Evolutionary conservation across 1,284 basidiomycete genomes (phyloP).

Genomic region (Agroathelia rolfsii): DNA sequence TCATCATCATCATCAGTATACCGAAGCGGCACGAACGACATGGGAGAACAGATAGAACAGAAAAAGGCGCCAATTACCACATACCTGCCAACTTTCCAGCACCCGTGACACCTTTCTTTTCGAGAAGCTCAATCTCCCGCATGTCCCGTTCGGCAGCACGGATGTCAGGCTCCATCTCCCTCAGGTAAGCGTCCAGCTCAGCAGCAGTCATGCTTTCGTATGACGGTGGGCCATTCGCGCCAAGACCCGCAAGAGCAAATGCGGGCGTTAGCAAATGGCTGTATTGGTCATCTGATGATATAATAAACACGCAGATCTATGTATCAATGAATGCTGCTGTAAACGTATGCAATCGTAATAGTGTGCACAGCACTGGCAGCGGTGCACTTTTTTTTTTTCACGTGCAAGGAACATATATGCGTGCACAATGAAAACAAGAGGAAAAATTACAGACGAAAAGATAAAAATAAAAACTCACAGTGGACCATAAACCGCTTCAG

Average conservation of each 20-base stretch:
- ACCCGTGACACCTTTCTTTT: conserved; percentile 57
- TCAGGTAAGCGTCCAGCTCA: conserved; percentile 59
- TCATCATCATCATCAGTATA: neutral
- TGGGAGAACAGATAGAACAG: conserved; percentile 2
- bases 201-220: conserved; percentile 54
- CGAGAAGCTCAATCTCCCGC: conserved; percentile 60
- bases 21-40: neutral
- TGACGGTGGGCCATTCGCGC: conserved; percentile 37
- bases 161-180: conserved; percentile 73
- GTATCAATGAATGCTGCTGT: neutral
- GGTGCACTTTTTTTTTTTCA: too few species aligned
- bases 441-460: neutral
- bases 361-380: too few species aligned
- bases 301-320: conserved; percentile 2
- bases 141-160: conserved; percentile 71
- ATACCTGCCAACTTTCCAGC: conserved; percentile 60
- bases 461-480: conserved; percentile 35
- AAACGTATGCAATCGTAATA: conserved; percentile 1
- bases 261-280: conserved; percentile 61
- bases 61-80: conserved; percentile 8
- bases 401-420: too few species aligned
- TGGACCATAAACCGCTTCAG: conserved; percentile 63
- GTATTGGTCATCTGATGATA: conserved; percentile 55
- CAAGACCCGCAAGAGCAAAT: conserved; percentile 54
- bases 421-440: conserved; percentile 3